Percentiles rank a stretch among this genome's conserved stretches.
Conservation (phyloP, 306 rosid species). For the Acacia melanoxylon region DNA sequence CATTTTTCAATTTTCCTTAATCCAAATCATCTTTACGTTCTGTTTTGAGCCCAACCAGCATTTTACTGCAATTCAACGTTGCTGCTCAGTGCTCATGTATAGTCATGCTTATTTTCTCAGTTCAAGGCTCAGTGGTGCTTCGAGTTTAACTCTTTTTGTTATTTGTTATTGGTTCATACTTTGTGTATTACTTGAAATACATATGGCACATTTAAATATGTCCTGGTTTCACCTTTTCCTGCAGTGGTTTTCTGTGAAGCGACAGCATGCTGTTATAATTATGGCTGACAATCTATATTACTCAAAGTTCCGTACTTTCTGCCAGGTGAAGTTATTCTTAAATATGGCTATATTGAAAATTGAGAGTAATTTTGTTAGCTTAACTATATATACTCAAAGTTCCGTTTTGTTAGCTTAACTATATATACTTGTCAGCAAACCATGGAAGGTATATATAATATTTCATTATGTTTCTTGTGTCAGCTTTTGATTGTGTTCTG, state of each 20-base stretch:
- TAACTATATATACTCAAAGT: too few species aligned
- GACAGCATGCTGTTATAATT: slow-evolving; percentile 88
- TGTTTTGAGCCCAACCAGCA: not conserved
- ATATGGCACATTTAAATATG: slow-evolving; percentile 5
- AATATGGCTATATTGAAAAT: not conserved
- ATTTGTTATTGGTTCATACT: not conserved
- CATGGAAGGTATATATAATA: slow-evolving; percentile 15
- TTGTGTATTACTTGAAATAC: not conserved
- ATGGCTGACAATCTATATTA: slow-evolving; percentile 88
- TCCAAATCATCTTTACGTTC: not conserved
- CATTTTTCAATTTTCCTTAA: not conserved
- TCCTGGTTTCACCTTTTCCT: slow-evolving; percentile 33
- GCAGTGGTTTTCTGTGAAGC: slow-evolving; percentile 97
- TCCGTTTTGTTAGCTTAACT: too few species aligned
- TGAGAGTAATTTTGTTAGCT: not conserved
- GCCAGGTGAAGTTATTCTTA: slow-evolving; percentile 62
- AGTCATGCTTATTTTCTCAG: slow-evolving; percentile 7
- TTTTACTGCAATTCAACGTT: slow-evolving; percentile 11
- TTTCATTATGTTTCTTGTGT: slow-evolving; percentile 17
- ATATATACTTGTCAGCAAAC: not conserved
- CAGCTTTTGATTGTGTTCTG: slow-evolving; percentile 5
- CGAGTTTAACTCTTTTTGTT: not conserved
- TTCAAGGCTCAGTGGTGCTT: not conserved
- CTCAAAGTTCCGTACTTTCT: slow-evolving; percentile 81
- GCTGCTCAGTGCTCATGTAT: not conserved